Evolutionary conservation across 495 filamentous ascomycete species (phyloP).

Genomic region (Thermothielavioides terrestris): DNA sequence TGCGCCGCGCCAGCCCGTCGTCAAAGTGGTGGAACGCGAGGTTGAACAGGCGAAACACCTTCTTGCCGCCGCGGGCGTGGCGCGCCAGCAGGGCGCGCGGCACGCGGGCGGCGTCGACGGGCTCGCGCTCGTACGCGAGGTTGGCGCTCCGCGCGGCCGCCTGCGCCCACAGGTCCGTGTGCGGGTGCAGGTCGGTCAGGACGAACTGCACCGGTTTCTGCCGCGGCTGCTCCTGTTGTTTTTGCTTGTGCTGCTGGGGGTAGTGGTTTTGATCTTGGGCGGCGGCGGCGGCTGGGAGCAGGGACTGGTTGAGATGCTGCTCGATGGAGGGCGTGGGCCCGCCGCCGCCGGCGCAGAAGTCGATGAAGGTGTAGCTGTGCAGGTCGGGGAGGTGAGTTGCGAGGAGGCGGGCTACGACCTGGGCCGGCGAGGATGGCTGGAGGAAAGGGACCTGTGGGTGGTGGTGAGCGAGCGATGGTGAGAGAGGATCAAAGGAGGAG

Average conservation of each 20-base stretch:
- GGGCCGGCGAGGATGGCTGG: constrained; percentile 39
- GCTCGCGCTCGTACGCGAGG: constrained; percentile 45
- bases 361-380: constrained; percentile 49
- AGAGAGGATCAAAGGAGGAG: background rate
- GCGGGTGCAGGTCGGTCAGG: constrained; percentile 61
- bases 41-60: constrained; percentile 60
- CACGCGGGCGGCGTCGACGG: constrained; percentile 55
- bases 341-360: constrained; percentile 68
- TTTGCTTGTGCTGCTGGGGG: background rate
- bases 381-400: constrained; percentile 34
- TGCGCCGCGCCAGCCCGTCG: constrained; percentile 47
- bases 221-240: background rate
- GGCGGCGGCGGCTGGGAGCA: constrained; percentile 11
- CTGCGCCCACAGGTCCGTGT: constrained; percentile 51
- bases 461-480: background rate
- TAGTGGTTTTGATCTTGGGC: background rate
- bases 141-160: constrained; percentile 39
- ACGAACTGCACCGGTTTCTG: constrained; percentile 46
- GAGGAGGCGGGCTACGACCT: constrained; percentile 40
- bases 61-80: constrained; percentile 24
- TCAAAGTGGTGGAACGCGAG: constrained; percentile 73
- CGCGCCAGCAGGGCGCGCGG: constrained; percentile 35
- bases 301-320: constrained; percentile 41
- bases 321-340: constrained; percentile 60
- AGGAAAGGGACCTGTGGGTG: constrained; percentile 30